phyloP scores from a whole-genome alignment of 768 basidiomycete species.

The Leccinum incarnatum region DNA sequence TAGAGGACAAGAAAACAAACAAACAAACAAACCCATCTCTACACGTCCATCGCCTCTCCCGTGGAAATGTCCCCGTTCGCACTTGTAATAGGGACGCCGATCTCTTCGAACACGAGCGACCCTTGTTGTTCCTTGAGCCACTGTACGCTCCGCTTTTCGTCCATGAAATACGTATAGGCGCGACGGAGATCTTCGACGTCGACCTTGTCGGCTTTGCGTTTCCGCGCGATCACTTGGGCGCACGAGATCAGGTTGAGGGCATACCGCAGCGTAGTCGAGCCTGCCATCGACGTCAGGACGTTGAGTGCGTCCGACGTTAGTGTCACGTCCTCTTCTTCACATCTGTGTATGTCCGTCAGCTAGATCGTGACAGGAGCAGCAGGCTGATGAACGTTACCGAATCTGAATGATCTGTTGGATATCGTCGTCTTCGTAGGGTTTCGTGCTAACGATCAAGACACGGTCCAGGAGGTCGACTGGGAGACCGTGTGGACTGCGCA shows the following conservation, averaged over 20 bases:
- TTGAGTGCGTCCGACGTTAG: conserved; percentile 68
- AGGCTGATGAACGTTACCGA: conserved; percentile 43
- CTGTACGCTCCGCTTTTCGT: conserved; percentile 88
- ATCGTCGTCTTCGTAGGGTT: conserved; percentile 78
- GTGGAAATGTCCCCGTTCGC: conserved; percentile 30
- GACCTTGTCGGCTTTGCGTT: conserved; percentile 77
- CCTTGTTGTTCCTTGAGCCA: conserved; percentile 88
- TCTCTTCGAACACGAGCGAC: conserved; percentile 70
- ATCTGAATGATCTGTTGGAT: conserved; percentile 92
- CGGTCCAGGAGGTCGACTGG: conserved; percentile 94
- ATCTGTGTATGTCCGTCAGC: conserved; percentile 41
- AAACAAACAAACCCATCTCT: background rate
- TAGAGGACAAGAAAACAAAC: background rate
- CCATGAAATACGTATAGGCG: conserved; percentile 88
- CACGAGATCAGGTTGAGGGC: conserved; percentile 95
- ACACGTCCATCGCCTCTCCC: conserved; percentile 37
- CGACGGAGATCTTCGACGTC: conserved; percentile 82
- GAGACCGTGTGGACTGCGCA: conserved; percentile 91
- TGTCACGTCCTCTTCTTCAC: conserved; percentile 93
- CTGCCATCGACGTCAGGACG: conserved; percentile 87
- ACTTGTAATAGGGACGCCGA: conserved; percentile 34
- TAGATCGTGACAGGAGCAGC: background rate
- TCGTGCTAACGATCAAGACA: conserved; percentile 93
- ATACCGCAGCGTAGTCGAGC: conserved; percentile 88
- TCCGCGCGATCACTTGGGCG: conserved; percentile 79